Base-by-base conservation (phyloP, 495 filamentous ascomycete genomes). In the Trichoderma gamsii region DNA sequence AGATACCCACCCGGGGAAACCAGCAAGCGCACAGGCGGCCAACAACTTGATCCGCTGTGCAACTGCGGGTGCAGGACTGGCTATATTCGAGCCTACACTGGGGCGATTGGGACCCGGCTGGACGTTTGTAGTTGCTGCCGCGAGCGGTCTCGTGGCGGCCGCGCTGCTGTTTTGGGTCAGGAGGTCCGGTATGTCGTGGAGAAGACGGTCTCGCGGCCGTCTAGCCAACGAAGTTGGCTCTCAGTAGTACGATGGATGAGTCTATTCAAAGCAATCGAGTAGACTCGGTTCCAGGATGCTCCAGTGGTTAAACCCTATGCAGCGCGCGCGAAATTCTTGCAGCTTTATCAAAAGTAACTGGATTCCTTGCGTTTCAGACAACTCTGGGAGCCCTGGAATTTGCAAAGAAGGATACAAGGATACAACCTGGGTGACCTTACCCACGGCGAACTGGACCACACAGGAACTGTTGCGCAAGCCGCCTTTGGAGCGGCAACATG, bases 1-100 rank as follows among this genome's bases (percentile, higher is more conserved):
- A 15, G 66, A 70, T 16, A 49, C 64, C 23, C 61, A 70, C 59
- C 65, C 61, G 21, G 69, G 43, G 13, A 46, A 46, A 46, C 43
- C 43, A 46, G 43, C 43, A 46, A 46, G 43, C 18, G 43, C 43
- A 46, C 43, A 46, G 43, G 43, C 43, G 43, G 43, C 43, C 13
- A 46, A 46, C 43, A 46, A 46, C 43, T 46, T 46, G 6, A 16
- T 46, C 12, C 43, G 43, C 43, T 46, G 43, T 46, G 43, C 43
- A 46, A 46, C 43, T 46, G 43, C 43, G 12, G 43, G 43, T 46
- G 43, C 43, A 18, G 43, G 43, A 46, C 43, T 46, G 18, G 43
- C 43, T 18, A 46, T 46, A 46, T 46, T 46, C 12, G 43, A 46
- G 43, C 43, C 43, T 16, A 11, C 43, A 46, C 43, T 46, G 9